phyloP scores from a whole-genome alignment of 768 basidiomycete genomes.

The Hericium rajendrae region DNA sequence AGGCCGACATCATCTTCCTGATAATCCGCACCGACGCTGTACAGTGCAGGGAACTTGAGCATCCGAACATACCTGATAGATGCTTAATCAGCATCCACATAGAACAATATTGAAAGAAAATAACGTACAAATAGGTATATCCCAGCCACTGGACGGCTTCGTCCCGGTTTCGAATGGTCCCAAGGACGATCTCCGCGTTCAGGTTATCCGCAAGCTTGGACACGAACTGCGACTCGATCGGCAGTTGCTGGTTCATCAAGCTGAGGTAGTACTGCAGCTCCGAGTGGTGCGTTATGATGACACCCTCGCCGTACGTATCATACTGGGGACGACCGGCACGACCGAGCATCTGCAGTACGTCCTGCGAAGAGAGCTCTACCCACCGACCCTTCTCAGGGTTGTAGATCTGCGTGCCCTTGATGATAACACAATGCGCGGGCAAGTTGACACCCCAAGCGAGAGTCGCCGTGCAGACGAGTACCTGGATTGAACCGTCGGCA shows the following conservation, averaged over 20 bases:
- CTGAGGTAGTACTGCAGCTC: slow-evolving; percentile 96
- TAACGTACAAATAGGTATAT: slow-evolving; percentile 79
- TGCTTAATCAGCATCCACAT: slow-evolving; percentile 10
- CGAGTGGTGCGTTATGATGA: slow-evolving; percentile 96
- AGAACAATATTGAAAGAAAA: slow-evolving; percentile 2
- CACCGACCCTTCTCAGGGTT: slow-evolving; percentile 98
- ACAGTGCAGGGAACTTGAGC: slow-evolving; percentile 81
- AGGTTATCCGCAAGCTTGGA: slow-evolving; percentile 87
- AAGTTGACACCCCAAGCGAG: slow-evolving; percentile 99
- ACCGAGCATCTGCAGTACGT: slow-evolving; percentile 97
- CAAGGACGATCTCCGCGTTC: slow-evolving; percentile 95
- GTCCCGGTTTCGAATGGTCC: slow-evolving; percentile 89
- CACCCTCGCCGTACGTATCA: slow-evolving; percentile 94
- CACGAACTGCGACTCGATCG: slow-evolving; percentile 95
- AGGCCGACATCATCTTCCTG: slow-evolving; percentile 75
- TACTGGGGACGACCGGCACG: slow-evolving; percentile 96
- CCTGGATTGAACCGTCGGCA: slow-evolving; percentile 84
- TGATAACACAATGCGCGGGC: slow-evolving; percentile 95
- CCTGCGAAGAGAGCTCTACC: slow-evolving; percentile 92
- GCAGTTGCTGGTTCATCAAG: slow-evolving; percentile 92
- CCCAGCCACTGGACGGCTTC: slow-evolving; percentile 98
- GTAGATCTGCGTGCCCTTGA: slow-evolving; percentile 99
- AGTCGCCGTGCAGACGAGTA: slow-evolving; percentile 94
- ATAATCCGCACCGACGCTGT: slow-evolving; percentile 85
- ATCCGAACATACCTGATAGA: slow-evolving; percentile 79